phyloP scores from a whole-genome alignment of 164 flowering plant species.

The Nymphaea thermarum region DNA sequence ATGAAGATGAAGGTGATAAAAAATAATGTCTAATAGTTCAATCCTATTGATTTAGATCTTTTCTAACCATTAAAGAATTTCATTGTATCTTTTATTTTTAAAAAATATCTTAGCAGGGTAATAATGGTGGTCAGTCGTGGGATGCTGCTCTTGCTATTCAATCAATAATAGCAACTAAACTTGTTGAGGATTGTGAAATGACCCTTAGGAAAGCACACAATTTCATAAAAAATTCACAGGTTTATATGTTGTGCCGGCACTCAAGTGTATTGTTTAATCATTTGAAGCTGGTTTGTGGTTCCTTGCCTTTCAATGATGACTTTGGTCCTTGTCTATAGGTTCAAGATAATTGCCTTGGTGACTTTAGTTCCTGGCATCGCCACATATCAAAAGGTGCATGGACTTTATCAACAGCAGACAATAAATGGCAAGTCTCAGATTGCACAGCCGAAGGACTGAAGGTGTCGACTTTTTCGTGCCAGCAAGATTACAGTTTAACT shows the following conservation, averaged over 20 bases:
- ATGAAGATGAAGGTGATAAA: no score
- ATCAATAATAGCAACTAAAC: constrained; percentile 9
- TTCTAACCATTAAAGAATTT: no score
- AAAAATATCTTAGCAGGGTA: constrained; percentile 12
- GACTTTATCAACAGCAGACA: constrained; percentile 43
- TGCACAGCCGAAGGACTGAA: constrained; percentile 35
- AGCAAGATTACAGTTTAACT: not conserved
- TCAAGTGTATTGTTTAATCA: not conserved
- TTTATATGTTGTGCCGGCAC: not conserved
- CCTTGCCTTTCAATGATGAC: not conserved
- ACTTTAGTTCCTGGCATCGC: constrained; percentile 23
- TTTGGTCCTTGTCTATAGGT: constrained; percentile 13
- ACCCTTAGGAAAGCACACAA: constrained; percentile 22
- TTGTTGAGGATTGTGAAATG: constrained; percentile 15
- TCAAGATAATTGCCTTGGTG: constrained; percentile 12
- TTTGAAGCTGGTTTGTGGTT: not conserved
- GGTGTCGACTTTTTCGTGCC: constrained; percentile 4
- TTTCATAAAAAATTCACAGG: constrained; percentile 25
- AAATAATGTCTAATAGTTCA: no score
- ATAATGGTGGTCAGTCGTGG: constrained; percentile 30
- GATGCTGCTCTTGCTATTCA: constrained; percentile 24
- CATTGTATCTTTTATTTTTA: no score
- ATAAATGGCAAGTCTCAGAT: constrained; percentile 45
- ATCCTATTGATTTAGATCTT: no score
- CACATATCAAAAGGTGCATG: constrained; percentile 14